phyloP scores from a whole-genome alignment of 306 rosid genomes.

The Betula pendula region DNA sequence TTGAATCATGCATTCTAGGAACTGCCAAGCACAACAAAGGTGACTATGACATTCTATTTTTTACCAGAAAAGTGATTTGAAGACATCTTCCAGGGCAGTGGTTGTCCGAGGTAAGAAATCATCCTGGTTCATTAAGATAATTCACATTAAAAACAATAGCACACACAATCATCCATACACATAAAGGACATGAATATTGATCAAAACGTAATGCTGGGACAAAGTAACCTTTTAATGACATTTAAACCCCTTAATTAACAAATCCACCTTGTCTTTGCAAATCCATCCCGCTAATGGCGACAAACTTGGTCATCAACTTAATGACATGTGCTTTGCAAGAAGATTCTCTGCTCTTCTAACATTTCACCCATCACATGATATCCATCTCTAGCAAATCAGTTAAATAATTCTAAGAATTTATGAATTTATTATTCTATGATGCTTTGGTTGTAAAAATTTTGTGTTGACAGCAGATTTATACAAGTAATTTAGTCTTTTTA shows the following conservation, averaged over 20 bases:
- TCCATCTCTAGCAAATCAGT: not conserved
- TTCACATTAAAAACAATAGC: slow-evolving; percentile 25
- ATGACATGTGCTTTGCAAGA: not conserved
- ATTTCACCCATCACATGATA: not conserved
- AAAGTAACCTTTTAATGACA: not conserved
- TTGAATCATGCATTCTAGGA: slow-evolving; percentile 16
- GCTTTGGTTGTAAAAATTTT: not conserved
- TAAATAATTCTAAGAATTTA: not conserved
- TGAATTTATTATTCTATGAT: not conserved
- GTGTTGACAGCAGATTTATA: not conserved
- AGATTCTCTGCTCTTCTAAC: slow-evolving; percentile 3
- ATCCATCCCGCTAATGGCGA: not conserved
- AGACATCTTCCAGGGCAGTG: slow-evolving; percentile 63
- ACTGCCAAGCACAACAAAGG: slow-evolving; percentile 20
- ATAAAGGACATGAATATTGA: slow-evolving; percentile 9
- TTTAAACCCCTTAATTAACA: not conserved
- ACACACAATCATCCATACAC: slow-evolving; percentile 17
- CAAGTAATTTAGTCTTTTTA: not conserved
- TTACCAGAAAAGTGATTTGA: slow-evolving; percentile 87
- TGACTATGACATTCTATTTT: slow-evolving; percentile 24
- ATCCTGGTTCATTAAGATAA: slow-evolving; percentile 55
- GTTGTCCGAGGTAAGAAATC: slow-evolving; percentile 94
- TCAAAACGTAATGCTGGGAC: not conserved
- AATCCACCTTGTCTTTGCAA: not conserved
- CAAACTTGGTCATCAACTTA: slow-evolving; percentile 2